Base-by-base conservation (phyloP, 1,284 basidiomycete species). In the Leccinum pachyderme region DNA sequence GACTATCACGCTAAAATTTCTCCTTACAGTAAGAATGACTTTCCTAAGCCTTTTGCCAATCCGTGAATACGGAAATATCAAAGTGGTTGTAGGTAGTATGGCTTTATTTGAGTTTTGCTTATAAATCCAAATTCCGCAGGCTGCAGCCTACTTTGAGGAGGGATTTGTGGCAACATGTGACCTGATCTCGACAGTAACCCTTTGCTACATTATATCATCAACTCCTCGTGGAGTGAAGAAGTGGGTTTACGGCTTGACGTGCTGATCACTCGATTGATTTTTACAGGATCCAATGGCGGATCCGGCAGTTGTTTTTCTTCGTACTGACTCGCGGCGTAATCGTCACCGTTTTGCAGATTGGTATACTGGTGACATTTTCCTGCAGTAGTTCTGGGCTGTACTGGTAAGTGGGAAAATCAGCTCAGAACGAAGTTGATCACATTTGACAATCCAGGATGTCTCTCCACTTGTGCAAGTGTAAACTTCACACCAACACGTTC, bases 321-420 rank as follows among this genome's bases (percentile, higher is more conserved):
- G 15, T 60, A 28, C 39, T 61, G 28, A 61, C 32, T 31, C 61
- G 51, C 13, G 58, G 51, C 15, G 25, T 57, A 49, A 49, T 63
- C 25, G 61, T 57, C 24, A 63, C 53, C 33, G 18, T 50, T 37
- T 31, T 53, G 15, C 54, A 57, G 52, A 44, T 61, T 5, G 47
- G 33, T 29, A 29, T 37, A 22, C 5, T 60, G 22, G 43, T 33
- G 24, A 12, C 33, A 27, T 44, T 51, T n/a, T 37, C 25, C 46
- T 29, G 49, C 15, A 25, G 45, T 7, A 31, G 51, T 28, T 9
- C 29, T 12, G 12, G 37, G 27, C 27, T 58, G 35, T 39, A 63
- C 52, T 58, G 52, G 61, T 53, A 33, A 52, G 54, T 27, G 49
- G 22, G 18, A 18, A 1, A 12, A 12, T 39, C 12, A 7, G 33